These are phyloP conservation scores for Castanospermum australe DNA, from an alignment of 306 rosid genomes.

Conservation along the genomic window DNA sequence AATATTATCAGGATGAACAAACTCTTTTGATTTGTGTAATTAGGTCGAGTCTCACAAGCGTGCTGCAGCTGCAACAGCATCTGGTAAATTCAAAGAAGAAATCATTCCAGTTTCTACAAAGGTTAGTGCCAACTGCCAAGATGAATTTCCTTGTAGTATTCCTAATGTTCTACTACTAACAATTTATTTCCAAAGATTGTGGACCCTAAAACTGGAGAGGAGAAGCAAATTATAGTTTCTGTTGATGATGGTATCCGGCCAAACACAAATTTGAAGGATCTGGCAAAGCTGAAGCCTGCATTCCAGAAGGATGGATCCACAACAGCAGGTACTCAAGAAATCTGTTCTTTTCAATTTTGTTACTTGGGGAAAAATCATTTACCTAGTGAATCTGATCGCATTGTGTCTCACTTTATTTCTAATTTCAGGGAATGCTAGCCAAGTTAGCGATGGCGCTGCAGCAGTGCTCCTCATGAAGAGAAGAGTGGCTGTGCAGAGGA, in stretches of 20 bases:
- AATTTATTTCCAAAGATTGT: constrained; percentile 49
- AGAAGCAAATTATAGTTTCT: constrained; percentile 60
- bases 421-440: constrained; percentile 86
- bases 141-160: constrained; percentile 4
- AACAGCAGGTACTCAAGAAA: constrained; percentile 65
- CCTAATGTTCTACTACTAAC: constrained; percentile 19
- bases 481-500: constrained; percentile 72
- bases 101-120: constrained; percentile 81
- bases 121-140: constrained; percentile 46
- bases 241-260: constrained; percentile 88
- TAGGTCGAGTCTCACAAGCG: constrained; percentile 91
- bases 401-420: neutral
- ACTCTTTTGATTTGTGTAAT: constrained; percentile 14
- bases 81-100: constrained; percentile 92
- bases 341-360: constrained; percentile 5
- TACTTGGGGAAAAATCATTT: neutral
- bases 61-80: constrained; percentile 74
- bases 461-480: constrained; percentile 96
- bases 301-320: constrained; percentile 77
- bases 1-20: neutral
- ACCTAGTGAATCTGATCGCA: neutral
- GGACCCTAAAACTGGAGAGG: constrained; percentile 83
- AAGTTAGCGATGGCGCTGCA: constrained; percentile 90
- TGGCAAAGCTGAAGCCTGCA: constrained; percentile 87
- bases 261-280: constrained; percentile 51